These are phyloP conservation scores for Coemansia sp. DNA, from an alignment of 192 early-diverging fungal species.

Conservation along the genomic window DNA sequence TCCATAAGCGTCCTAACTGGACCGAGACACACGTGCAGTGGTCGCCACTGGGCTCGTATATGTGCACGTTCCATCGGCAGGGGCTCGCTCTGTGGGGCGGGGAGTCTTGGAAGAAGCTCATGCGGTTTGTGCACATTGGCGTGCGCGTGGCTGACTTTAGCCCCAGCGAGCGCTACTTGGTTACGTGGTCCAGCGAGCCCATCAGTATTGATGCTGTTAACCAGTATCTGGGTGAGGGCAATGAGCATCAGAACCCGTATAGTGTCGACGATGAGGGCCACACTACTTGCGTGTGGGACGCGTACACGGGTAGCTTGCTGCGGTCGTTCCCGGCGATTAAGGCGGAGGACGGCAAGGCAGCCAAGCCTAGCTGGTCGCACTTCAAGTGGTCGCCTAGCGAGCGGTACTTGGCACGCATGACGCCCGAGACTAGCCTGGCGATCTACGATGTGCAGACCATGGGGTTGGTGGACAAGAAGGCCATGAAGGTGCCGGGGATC, in stretches of 20 bases:
- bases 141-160: constrained; percentile 91
- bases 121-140: constrained; percentile 86
- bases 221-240: constrained; percentile 52
- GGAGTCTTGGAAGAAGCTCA: constrained; percentile 83
- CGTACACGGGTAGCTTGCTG: constrained; percentile 76
- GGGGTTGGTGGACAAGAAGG: constrained; percentile 92
- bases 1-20: constrained; percentile 69
- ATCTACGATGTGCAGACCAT: constrained; percentile 95
- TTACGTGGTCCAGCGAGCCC: constrained; percentile 87
- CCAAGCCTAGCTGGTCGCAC: constrained; percentile 75
- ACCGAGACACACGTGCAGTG: constrained; percentile 91
- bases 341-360: constrained; percentile 53
- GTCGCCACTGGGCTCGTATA: constrained; percentile 92
- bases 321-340: constrained; percentile 76
- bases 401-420: constrained; percentile 89
- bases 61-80: constrained; percentile 90
- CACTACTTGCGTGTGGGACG: constrained; percentile 87
- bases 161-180: constrained; percentile 91
- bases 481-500: constrained; percentile 78
- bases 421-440: constrained; percentile 68
- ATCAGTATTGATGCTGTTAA: constrained; percentile 60
- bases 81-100: constrained; percentile 98
- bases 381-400: constrained; percentile 97
- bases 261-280: constrained; percentile 69
- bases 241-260: constrained; percentile 68